phyloP scores from a whole-genome alignment of 179 eudicot genomes.

The Beta lomatogona region DNA sequence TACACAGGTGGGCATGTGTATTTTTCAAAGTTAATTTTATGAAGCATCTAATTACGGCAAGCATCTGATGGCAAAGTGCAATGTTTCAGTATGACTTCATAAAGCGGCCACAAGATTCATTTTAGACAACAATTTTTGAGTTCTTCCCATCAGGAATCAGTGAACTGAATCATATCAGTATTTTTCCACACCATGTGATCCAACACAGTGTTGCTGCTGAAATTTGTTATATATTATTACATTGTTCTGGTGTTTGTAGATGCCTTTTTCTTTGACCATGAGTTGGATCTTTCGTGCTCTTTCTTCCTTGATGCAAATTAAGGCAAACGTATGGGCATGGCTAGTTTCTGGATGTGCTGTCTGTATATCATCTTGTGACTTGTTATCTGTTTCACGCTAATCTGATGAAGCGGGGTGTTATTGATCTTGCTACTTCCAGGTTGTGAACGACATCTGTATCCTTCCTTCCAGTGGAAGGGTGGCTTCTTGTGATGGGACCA shows the following conservation, averaged over 20 bases:
- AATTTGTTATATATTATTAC: background rate
- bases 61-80: background rate
- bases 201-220: background rate
- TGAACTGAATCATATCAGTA: background rate
- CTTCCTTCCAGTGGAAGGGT: slow-evolving; percentile 67
- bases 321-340: background rate
- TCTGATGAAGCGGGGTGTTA: background rate
- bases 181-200: background rate
- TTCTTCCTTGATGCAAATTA: background rate
- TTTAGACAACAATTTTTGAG: background rate
- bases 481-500: slow-evolving; percentile 97
- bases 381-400: background rate
- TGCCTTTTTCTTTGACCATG: background rate
- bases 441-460: slow-evolving; percentile 83
- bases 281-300: background rate
- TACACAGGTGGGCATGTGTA: background rate
- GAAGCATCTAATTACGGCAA: background rate
- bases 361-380: background rate
- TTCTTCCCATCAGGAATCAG: background rate
- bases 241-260: background rate
- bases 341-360: slow-evolving; percentile 1
- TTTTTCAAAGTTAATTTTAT: background rate
- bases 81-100: background rate
- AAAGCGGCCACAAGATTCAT: background rate
- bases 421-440: slow-evolving; percentile 46